Evolutionary conservation across 805 yeast genomes (phyloP), one percentile per base, ranked within the genome.

Genomic region (Monosporozyma unispora): DNA sequence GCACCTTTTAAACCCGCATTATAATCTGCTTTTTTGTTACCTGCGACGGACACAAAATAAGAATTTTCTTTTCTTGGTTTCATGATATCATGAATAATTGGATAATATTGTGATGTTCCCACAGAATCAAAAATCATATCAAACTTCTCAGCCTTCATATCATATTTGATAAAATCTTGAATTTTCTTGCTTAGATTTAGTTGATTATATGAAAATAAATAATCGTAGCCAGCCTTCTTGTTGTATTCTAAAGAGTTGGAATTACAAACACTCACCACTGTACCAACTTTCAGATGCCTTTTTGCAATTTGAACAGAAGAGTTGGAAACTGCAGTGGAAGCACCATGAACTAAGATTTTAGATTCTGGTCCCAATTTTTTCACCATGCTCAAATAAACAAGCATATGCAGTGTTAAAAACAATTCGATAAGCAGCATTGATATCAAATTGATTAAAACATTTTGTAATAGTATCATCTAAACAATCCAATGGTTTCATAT

Each of bases 251-350:
- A 62, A 12, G 87, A 76, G 8, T 68, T 60, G 0, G 74, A 63
- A 3, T 84, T 79, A 59, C 82, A 77, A 2, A 80, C 72, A 22
- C 78, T 80, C 4, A 78, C 81, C 21, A 87, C 76, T 11, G 73
- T 72, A 25, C 67, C 66, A 7, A 79, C 78, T 2, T 71, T 65
- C 49, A 70, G 70, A 44, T 66, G 60, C 35, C 73, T 62, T 61
- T 77, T 81, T 8, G 82, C 78, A 39, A 84, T 62, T 61, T 81
- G 86, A 35, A 79, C 69, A 3, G 75, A 70, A 51, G 70, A 73
- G 27, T 73, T 61, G 19, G 90, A 89, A 11, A 83, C 89, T 11
- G 82, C 67, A 1, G 95, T 80, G 7, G 85, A 81, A 23, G 84
- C 91, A 38, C 96, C 96, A 44, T 84, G 68, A 19, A 87, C 73